These are phyloP conservation scores for Candida easanensis DNA, from an alignment of 805 yeast genomes.

Conservation along the genomic window DNA sequence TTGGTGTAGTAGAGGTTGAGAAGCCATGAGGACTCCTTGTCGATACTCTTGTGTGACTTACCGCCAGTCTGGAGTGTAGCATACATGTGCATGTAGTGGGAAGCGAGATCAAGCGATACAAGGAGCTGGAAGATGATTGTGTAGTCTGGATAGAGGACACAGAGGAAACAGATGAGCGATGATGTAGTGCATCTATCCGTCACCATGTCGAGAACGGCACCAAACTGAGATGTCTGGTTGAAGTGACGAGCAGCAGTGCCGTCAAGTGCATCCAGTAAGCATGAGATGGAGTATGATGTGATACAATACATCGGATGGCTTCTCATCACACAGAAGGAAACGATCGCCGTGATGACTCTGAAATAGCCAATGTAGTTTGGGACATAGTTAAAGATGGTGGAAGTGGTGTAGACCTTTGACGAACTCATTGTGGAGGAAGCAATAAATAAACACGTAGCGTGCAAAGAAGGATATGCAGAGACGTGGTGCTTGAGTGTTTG, in stretches of 20 bases:
- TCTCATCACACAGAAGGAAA: conserved; percentile 80
- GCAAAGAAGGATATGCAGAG: too few species aligned
- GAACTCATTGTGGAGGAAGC: conserved; percentile 1
- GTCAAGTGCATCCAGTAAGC: conserved; percentile 92
- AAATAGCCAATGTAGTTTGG: conserved; percentile 92
- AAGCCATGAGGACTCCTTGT: conserved; percentile 64
- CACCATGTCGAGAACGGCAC: conserved; percentile 98
- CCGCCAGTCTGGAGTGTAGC: conserved; percentile 83
- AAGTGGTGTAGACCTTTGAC: conserved; percentile 32
- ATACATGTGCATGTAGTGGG: conserved; percentile 98
- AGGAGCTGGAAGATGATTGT: conserved; percentile 67
- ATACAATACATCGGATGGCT: conserved; percentile 80
- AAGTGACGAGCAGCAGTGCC: conserved; percentile 91
- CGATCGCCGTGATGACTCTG: conserved; percentile 76
- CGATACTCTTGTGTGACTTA: conserved; percentile 79
- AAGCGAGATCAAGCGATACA: conserved; percentile 81
- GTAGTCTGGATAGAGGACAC: conserved; percentile 73
- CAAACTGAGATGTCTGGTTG: conserved; percentile 87
- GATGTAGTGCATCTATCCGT: conserved; percentile 97
- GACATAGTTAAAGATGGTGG: conserved; percentile 69
- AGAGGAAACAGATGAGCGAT: conserved; percentile 82
- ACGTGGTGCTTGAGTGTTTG: too few species aligned
- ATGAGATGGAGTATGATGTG: conserved; percentile 77
- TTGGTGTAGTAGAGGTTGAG: conserved; percentile 85
- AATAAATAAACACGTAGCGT: too few species aligned